Percentiles rank a stretch among this genome's conserved stretches.
Evolutionary conservation across 345 rosid genomes (phyloP).

Genomic region (Balakata baccata): DNA sequence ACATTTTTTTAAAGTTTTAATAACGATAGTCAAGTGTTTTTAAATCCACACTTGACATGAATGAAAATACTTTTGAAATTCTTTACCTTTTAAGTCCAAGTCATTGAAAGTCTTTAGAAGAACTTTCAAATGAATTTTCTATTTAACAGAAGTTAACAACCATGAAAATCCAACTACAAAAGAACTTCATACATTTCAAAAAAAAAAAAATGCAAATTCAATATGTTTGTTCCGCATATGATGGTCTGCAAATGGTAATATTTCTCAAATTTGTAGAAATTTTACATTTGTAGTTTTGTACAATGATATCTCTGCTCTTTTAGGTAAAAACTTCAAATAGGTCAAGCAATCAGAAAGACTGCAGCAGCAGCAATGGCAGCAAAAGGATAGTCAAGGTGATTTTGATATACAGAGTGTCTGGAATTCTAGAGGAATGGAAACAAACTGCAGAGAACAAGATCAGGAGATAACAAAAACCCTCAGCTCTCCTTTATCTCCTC

Average conservation of each 20-base stretch:
- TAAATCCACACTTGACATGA: no score
- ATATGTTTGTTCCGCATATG: background rate
- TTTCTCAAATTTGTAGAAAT: background rate
- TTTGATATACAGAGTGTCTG: slow-evolving; percentile 1
- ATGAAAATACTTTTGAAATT: no score
- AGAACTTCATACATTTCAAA: no score
- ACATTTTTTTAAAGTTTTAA: no score
- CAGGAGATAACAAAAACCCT: slow-evolving; percentile 67
- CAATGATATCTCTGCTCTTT: background rate
- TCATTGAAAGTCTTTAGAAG: no score
- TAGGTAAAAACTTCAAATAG: background rate
- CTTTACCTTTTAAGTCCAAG: no score
- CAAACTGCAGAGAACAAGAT: slow-evolving; percentile 11
- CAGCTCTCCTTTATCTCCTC: slow-evolving; percentile 86
- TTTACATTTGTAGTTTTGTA: slow-evolving; percentile 7
- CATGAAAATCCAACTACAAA: no score
- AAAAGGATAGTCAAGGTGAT: background rate
- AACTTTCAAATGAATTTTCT: no score
- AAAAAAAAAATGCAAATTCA: background rate
- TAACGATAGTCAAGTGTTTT: no score
- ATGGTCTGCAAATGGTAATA: background rate
- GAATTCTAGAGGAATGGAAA: background rate
- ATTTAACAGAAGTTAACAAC: no score
- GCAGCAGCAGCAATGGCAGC: background rate
- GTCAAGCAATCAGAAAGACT: background rate